Conservation (phyloP, 139 green algal genomes). For the Chlorella sp. region DNA sequence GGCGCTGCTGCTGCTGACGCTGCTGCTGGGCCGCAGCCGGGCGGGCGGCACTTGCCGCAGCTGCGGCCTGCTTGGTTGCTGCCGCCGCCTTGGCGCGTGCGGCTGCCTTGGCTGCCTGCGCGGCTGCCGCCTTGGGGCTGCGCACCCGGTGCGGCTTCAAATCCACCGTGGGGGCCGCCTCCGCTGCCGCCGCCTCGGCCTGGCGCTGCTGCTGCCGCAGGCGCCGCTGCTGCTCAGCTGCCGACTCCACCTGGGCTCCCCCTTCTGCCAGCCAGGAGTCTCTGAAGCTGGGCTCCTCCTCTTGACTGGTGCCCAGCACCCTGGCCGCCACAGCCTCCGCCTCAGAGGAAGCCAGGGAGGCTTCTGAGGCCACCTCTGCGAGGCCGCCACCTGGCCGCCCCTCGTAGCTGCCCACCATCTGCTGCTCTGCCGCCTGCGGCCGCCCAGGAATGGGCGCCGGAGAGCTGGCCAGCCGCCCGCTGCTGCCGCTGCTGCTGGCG, state of each 20-base stretch:
- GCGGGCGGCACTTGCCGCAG: not conserved
- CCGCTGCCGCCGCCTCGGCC: not conserved
- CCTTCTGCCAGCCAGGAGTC: conserved; percentile 30
- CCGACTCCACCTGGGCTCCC: not conserved
- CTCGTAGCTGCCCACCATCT: not conserved
- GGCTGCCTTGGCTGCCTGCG: not conserved
- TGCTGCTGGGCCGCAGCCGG: not conserved
- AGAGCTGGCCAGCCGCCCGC: conserved; percentile 13
- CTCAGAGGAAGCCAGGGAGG: not conserved
- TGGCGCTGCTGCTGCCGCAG: not conserved
- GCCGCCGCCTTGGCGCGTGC: not conserved
- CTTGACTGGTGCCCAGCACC: not conserved
- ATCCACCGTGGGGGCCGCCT: not conserved
- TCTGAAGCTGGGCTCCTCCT: conserved; percentile 33
- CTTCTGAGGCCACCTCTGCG: not conserved
- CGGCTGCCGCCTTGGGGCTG: not conserved
- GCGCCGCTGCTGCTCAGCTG: not conserved
- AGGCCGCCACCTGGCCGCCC: not conserved
- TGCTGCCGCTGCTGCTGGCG: conserved; percentile 1
- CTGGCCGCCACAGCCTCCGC: not conserved
- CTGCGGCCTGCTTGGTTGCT: not conserved
- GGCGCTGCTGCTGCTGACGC: not conserved
- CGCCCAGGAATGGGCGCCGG: conserved; percentile 21
- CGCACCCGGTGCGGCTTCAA: conserved; percentile 1
- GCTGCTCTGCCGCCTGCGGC: too few species aligned